Conservation (phyloP, 345 rosid genomes). For the Rhodamnia rubescens region DNA sequence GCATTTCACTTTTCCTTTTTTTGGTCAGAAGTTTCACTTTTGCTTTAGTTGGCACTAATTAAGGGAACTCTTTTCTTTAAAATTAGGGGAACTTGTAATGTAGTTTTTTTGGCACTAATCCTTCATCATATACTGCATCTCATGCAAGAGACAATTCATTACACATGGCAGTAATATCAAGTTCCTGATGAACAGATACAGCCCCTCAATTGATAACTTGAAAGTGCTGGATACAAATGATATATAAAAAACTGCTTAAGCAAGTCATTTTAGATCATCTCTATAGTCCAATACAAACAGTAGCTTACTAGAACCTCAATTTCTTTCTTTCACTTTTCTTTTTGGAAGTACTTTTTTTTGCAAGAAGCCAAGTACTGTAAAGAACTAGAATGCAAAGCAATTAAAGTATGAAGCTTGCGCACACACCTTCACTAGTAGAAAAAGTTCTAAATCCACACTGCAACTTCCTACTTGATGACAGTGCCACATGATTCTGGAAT, state of each 20-base stretch:
- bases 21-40: neutral
- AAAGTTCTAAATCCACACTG: slow-evolving; percentile 53
- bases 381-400: neutral
- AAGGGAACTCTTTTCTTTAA: neutral
- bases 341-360: neutral
- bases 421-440: slow-evolving; percentile 57
- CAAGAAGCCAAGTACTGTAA: neutral
- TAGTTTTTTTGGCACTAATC: neutral
- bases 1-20: neutral
- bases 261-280: neutral
- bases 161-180: neutral
- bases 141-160: neutral
- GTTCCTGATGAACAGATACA: neutral
- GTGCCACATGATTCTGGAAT: slow-evolving; percentile 21
- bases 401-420: neutral
- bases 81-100: neutral
- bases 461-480: slow-evolving; percentile 38
- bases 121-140: neutral
- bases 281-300: neutral
- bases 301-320: neutral
- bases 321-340: neutral
- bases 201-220: neutral
- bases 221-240: neutral
- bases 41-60: neutral
- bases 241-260: neutral